phyloP scores from a whole-genome alignment of 768 basidiomycete species.

The Russula emetica region DNA sequence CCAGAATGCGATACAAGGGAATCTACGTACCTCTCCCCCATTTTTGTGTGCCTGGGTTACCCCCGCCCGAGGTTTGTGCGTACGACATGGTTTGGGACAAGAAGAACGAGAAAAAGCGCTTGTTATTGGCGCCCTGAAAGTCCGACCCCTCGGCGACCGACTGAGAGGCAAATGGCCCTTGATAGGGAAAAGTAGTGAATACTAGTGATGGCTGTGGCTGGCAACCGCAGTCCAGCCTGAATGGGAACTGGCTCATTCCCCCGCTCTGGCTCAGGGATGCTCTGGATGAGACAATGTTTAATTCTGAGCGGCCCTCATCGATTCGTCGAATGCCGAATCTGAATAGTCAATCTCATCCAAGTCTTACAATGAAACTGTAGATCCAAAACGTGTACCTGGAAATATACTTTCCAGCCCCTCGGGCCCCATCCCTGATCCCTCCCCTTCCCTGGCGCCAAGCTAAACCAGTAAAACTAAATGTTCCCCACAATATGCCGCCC shows the following conservation, averaged over 20 bases:
- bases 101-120: conserved; percentile 17
- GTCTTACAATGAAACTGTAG: too few relatives aligned
- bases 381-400: conserved; percentile 9
- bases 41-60: conserved; percentile 24
- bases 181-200: neutral
- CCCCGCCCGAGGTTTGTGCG: conserved; percentile 18
- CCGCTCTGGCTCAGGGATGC: neutral
- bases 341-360: conserved; percentile 18
- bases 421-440: neutral
- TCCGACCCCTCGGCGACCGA: conserved; percentile 10
- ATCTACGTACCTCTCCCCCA: conserved; percentile 26
- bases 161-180: neutral
- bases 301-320: too few relatives aligned
- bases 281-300: too few relatives aligned
- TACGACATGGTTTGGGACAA: conserved; percentile 26
- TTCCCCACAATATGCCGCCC: neutral
- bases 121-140: conserved; percentile 19
- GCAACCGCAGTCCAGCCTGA: neutral
- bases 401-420: conserved; percentile 10
- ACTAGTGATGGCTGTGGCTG: neutral
- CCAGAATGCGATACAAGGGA: conserved; percentile 10
- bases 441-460: neutral
- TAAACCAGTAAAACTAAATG: neutral
- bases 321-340: conserved; percentile 21
- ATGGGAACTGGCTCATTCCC: neutral